phyloP scores from a whole-genome alignment of 2,329 filamentous ascomycete species.

The Aspergillus terreus region DNA sequence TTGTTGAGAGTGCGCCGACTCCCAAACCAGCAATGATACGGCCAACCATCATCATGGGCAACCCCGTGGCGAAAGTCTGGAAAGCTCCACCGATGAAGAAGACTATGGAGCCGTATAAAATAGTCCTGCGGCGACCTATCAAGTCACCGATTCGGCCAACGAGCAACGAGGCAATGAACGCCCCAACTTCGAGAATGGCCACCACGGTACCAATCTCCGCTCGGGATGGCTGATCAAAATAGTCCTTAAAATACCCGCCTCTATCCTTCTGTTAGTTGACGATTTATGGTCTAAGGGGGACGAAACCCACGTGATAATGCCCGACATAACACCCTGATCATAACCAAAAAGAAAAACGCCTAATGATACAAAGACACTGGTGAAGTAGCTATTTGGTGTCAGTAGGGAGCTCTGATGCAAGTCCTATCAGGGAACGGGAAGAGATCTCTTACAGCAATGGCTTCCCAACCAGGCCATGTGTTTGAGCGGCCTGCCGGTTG shows the following conservation, averaged over 20 bases:
- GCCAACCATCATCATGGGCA: conserved; percentile 83
- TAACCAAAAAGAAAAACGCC: conserved; percentile 65
- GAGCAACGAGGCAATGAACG: conserved; percentile 80
- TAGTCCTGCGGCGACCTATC: conserved; percentile 83
- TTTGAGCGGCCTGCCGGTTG: conserved; percentile 63
- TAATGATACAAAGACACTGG: conserved; percentile 69
- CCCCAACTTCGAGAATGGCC: conserved; percentile 90
- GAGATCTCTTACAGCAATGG: conserved; percentile 69
- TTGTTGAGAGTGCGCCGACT: conserved; percentile 84
- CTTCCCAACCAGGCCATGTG: conserved; percentile 93
- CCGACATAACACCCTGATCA: conserved; percentile 64
- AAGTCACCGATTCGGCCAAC: conserved; percentile 89
- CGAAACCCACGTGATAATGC: conserved; percentile 61
- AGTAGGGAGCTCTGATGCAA: conserved; percentile 15
- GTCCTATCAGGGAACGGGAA: not conserved
- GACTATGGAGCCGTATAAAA: conserved; percentile 87
- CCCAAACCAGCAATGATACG: conserved; percentile 81
- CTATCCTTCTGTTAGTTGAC: conserved; percentile 46
- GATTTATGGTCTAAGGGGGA: not conserved
- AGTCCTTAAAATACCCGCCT: conserved; percentile 81
- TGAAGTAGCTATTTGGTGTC: conserved; percentile 70
- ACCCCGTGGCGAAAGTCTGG: conserved; percentile 75
- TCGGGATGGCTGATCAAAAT: conserved; percentile 83
- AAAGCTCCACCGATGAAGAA: conserved; percentile 81
- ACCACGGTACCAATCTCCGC: conserved; percentile 96